Evolutionary conservation across 2,329 filamentous ascomycete species (phyloP), one percentile per base, ranked within the genome.

Genomic region (Aspergillus hortae): DNA sequence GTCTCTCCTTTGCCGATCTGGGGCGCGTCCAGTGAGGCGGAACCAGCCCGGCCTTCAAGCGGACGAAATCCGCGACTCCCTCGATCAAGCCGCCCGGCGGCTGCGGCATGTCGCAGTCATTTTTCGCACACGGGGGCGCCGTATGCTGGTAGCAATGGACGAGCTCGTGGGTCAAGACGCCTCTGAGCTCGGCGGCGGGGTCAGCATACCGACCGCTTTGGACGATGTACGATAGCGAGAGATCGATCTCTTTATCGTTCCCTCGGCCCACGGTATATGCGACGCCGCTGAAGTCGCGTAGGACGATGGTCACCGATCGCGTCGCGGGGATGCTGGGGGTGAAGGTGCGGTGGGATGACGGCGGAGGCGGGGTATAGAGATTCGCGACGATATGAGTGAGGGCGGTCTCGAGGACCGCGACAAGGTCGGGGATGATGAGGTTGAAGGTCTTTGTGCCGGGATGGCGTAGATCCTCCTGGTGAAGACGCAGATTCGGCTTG

Each of bases 81-180:
- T 97, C 92, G 51, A 95, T 86, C 44, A 97, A 72, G 0, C 94
- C 94, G 0, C 86, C 86, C 0, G 88, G 88, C 1, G 72, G 70
- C 6, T 38, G 53, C 2, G 67, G 63, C 2, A 62, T 56, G 4
- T 42, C 35, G 6, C 46, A 32, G 3, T 46, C 50, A 5, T 52
- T 33, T n/a, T 53, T 46, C 6, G 72, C 74, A 15, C 32, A 12
- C 0, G 75, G 77, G 9, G 70, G 75, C 2, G 79, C 87, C 61
- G 90, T 86, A 72, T 89, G 88, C 71, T 97, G 92, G 74, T 88
- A 95, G 73, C 91, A 96, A 74, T 97, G 94, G 12, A 97, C 92
- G 56, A 96, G 86, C 73, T 97, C 92, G 68, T 97, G 92, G 1
- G 88, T 87, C 17, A 97, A 71, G 0, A 97, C 91, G 38, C 94